Base-by-base conservation (phyloP, 75 land plant genomes). In the Selaginella moellendorffii region DNA sequence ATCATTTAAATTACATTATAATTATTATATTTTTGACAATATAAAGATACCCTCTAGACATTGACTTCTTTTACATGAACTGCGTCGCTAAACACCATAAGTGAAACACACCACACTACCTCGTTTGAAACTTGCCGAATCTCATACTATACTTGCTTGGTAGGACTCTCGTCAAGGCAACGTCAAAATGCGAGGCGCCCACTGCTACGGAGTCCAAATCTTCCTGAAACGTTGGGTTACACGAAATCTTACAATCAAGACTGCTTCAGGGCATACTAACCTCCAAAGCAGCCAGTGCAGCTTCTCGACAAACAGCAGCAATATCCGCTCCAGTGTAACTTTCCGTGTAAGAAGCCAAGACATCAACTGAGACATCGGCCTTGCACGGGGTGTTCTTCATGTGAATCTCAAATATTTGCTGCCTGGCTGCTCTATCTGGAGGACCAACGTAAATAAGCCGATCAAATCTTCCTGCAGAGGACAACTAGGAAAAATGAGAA, bases 271-370 rank as follows among this genome's bases (percentile, higher is more conserved):
- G 24, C 20, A 56, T 27, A 71, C 66, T 67, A 59, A 95, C 99
- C 70, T 90, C 97, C 29, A 95, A 31, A 28, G 97, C 99, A 25
- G 74, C 68, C 54, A 95, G 52, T 27, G 81, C 91, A 73, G 92
- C 88, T 60, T 84, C 88, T 23, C 81, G 75, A 74, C 97, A 90
- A 12, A 90, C 76, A 24, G 79, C 69, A 24, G 80, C 71, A 74
- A 95, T 95, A 73, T 95, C 99, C 65, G 99, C 99, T 19, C 99
- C 99, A 54, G 99, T 95, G 65, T 64, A 90, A 19, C 87, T 81
- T 63, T 83, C 74, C 26, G 97, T 90, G 18, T 83, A 78, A 67
- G 27, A 30, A 54, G 97, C 83, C 42, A 95, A 73, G 19, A 77
- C 79, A 25, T 26, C 56, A 25, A 53, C 54, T 42, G 53, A 64